Conservation (phyloP, 352 stramenopile species). For the Phytopythium montanum region DNA sequence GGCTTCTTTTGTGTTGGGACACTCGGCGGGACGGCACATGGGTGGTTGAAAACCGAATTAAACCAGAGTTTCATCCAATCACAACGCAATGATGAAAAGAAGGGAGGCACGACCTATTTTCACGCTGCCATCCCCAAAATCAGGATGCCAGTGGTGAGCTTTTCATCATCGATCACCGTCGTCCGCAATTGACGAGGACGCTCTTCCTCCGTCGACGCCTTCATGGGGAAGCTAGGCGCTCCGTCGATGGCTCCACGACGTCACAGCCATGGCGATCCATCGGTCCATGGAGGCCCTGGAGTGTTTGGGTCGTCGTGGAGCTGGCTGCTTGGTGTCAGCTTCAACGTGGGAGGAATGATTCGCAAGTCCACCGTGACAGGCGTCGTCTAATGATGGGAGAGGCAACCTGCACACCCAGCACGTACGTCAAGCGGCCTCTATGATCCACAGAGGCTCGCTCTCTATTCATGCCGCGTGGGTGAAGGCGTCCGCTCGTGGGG, state of each 20-base stretch:
- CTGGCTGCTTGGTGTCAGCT: not conserved
- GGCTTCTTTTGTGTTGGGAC: constrained; percentile 4
- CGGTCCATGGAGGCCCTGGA: no score
- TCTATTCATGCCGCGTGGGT: constrained; percentile 12
- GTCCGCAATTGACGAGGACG: no score
- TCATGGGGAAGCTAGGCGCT: no score
- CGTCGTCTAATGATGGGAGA: not conserved
- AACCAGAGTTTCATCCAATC: not conserved
- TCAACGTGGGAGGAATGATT: not conserved
- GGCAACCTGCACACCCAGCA: not conserved
- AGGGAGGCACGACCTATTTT: no score
- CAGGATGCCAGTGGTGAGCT: no score
- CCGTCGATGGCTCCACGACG: no score
- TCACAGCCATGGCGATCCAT: no score
- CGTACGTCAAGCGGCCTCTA: not conserved
- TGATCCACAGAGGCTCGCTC: not conserved
- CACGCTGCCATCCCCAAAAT: no score
- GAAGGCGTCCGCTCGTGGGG: constrained; percentile 24
- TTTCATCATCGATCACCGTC: no score
- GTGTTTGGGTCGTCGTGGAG: no score
- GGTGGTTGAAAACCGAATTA: not conserved
- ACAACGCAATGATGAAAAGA: no score
- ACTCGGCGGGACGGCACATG: not conserved
- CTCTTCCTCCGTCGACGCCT: no score
- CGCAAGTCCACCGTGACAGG: not conserved